Evolutionary conservation across 1,139 yeast genomes (phyloP).

Genomic region (Candida glucosophila): DNA sequence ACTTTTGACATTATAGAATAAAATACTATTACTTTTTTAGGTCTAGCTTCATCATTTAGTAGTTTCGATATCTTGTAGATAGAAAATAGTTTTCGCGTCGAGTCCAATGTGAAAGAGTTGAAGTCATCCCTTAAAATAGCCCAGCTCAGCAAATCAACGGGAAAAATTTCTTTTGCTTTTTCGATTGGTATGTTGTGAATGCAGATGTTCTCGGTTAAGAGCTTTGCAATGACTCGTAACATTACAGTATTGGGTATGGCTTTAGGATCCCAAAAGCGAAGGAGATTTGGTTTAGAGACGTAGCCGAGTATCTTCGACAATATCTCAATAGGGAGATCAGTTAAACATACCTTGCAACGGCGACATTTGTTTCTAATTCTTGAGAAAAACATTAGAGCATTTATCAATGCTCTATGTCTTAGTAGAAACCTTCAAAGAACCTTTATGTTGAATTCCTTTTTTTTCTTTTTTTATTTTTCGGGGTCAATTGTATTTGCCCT

Average conservation of each 20-base stretch:
- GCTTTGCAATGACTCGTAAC: conserved; percentile 2
- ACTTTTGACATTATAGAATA: too few relatives aligned
- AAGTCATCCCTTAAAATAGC: not conserved
- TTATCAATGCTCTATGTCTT: not conserved
- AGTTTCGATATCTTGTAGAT: conserved; percentile 1
- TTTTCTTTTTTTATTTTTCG: too few relatives aligned
- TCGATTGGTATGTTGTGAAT: conserved; percentile 2
- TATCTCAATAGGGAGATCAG: conserved; percentile 3
- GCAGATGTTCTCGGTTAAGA: conserved; percentile 2
- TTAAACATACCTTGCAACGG: not conserved
- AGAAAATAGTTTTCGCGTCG: conserved; percentile 1
- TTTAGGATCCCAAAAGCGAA: conserved; percentile 2
- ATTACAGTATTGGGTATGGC: conserved; percentile 1
- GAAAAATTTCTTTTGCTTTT: conserved; percentile 1
- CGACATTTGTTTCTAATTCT: not conserved
- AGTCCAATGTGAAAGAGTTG: too few relatives aligned
- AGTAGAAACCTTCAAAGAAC: too few relatives aligned
- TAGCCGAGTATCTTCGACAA: conserved; percentile 2
- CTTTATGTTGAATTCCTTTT: too few relatives aligned
- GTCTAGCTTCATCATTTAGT: conserved; percentile 1
- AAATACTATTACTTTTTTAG: conserved; percentile 1
- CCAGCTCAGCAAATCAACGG: conserved; percentile 1
- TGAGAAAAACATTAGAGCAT: not conserved
- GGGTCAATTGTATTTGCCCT: too few relatives aligned
- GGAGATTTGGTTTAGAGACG: conserved; percentile 1